phyloP scores from a whole-genome alignment of 495 filamentous ascomycete genomes.

The Talaromyces thailandensis region DNA sequence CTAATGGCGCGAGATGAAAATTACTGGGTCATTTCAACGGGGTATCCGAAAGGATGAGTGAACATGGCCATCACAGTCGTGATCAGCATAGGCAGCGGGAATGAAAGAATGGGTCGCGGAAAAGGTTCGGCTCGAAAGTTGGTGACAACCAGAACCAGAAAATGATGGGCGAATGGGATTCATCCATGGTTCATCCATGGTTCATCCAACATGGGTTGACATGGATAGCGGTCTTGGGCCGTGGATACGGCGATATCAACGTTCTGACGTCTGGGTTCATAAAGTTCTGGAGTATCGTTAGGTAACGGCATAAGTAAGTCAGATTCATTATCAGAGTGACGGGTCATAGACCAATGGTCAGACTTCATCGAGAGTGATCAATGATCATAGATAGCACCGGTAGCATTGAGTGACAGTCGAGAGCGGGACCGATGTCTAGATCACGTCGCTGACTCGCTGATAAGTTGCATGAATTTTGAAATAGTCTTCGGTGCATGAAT shows the following conservation, averaged over 20 bases:
- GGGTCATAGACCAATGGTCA: background rate
- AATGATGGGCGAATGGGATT: background rate
- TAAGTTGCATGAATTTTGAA: background rate
- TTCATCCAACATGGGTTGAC: background rate
- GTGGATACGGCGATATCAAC: background rate
- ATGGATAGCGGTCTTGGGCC: background rate
- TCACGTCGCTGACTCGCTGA: background rate
- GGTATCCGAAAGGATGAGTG: background rate
- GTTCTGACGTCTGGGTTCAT: background rate
- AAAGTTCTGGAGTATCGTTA: background rate
- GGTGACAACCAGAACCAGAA: background rate
- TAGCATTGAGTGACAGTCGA: background rate
- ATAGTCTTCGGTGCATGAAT: background rate
- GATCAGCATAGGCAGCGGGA: background rate
- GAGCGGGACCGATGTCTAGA: background rate
- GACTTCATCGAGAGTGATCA: too few species aligned
- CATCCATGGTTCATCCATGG: background rate
- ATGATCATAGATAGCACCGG: background rate
- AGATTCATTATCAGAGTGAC: background rate
- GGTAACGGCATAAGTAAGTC: background rate
- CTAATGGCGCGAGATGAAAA: background rate
- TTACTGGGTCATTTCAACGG: background rate
- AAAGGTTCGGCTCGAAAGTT: slow-evolving; percentile 8
- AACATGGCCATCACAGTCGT: background rate
- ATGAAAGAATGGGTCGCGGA: background rate